Evolutionary conservation across 139 green algal genomes (phyloP), one percentile per base, ranked within the genome.

Genomic region (Picochlorum sp.): DNA sequence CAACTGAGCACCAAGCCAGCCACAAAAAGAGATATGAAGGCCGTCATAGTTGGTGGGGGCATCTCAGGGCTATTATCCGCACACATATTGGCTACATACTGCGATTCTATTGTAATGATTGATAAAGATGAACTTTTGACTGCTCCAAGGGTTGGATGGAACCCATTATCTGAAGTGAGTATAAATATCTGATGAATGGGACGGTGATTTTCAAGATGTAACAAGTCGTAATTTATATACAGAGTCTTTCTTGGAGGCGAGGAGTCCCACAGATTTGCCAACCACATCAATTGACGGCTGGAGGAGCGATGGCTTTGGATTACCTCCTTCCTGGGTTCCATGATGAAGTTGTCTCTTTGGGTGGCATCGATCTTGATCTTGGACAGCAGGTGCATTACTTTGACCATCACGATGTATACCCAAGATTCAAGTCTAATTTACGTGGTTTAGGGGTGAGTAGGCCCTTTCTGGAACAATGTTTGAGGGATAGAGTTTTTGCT

Each of bases 241-340:
- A 72, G 66, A 63, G 5, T 8, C 45, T 49, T 23, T 49, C 45
- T 51, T n/a, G 31, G 2, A 41, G 49, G 14, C 13, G 20, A 8
- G 60, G 67, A 41, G 49, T 74, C 5, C 67, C 60, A 4, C 67
- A 74, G 59, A 49, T 55, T 9, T 20, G 14, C 8, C 67, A 74
- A 13, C 67, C 67, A 3, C 67, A 74, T 50, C 63, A 64, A 1
- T 49, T 74, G 4, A 51, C 34, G 7, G 57, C 45, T 45, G 67
- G 67, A 23, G 57, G 45, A 4, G 58, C 69, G 10, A 20, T 62
- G 4, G 67, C 67, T 20, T 41, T 74, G 10, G 67, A 74, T 21
- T 8, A 20, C 8, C 16, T 74, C 60, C 60, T 74, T 59, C 67
- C 67, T 23, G 59, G 59, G 15, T 69, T 74, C 34, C 14, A 49